phyloP scores from a whole-genome alignment of 305 asterid genomes.

The Coffea humblotiana region DNA sequence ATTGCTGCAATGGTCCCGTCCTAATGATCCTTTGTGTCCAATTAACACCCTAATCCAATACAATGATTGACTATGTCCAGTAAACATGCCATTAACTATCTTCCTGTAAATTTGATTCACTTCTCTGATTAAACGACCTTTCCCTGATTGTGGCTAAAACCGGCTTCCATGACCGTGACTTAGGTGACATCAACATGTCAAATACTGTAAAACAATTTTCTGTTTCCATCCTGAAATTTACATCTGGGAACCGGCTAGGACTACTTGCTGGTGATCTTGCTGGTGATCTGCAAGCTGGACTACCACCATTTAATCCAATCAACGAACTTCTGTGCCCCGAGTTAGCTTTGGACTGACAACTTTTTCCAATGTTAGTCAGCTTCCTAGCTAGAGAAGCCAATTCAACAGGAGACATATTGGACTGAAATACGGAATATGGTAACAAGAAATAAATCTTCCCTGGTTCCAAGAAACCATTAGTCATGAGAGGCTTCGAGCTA shows the following conservation, averaged over 20 bases:
- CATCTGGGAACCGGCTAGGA: conserved; percentile 18
- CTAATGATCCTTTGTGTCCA: too few species aligned
- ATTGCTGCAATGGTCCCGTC: too few species aligned
- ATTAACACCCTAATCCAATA: too few species aligned
- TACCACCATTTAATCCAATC: background rate
- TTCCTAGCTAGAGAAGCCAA: conserved; percentile 49
- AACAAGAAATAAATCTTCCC: conserved; percentile 55
- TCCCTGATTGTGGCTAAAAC: conserved; percentile 55
- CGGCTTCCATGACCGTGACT: conserved; percentile 54
- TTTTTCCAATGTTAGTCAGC: conserved; percentile 38
- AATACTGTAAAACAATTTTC: conserved; percentile 5
- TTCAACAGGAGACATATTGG: conserved; percentile 48
- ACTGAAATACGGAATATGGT: conserved; percentile 49
- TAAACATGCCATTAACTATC: too few species aligned
- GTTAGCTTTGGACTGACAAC: conserved; percentile 15
- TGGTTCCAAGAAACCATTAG: conserved; percentile 35
- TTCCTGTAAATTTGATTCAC: conserved; percentile 40
- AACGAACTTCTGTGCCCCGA: conserved; percentile 8
- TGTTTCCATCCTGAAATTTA: background rate
- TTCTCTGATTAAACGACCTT: conserved; percentile 49
- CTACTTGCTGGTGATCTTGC: conserved; percentile 19
- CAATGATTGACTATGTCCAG: too few species aligned
- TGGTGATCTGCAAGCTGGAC: conserved; percentile 20
- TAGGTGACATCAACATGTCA: conserved; percentile 17
- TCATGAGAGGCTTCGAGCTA: conserved; percentile 43